These are phyloP conservation scores for Aurantiochytrium sp. DNA, from an alignment of 108 stramenopile species.

Conservation along the genomic window DNA sequence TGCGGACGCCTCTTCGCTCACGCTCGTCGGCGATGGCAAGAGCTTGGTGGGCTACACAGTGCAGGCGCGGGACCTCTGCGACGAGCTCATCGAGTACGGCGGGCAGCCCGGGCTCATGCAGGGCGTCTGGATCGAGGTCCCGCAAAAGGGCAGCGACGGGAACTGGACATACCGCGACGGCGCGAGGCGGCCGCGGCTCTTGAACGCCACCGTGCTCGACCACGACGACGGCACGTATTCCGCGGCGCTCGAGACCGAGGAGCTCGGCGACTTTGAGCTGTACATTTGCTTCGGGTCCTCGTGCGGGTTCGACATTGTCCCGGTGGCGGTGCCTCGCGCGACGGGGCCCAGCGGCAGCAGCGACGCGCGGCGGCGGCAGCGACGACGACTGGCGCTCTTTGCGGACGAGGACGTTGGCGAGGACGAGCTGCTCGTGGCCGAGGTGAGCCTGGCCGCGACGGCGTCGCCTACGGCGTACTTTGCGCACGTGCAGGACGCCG, in stretches of 20 bases:
- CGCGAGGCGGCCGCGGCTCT: not conserved
- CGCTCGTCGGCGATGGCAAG: not conserved
- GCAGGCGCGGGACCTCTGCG: not conserved
- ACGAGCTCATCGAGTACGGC: constrained; percentile 11
- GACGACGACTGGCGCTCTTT: no score
- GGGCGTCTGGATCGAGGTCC: not conserved
- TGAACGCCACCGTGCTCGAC: not conserved
- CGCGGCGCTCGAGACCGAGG: not conserved
- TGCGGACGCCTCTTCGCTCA: not conserved
- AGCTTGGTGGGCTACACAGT: not conserved
- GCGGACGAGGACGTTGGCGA: not conserved
- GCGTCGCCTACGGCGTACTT: not conserved
- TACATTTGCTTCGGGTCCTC: not conserved
- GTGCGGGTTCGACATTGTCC: not conserved
- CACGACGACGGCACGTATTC: not conserved
- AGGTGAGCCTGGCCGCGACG: not conserved
- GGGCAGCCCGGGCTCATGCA: not conserved
- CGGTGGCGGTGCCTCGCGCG: not conserved
- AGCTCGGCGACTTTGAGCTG: not conserved
- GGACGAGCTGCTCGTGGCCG: not conserved
- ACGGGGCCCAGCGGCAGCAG: not conserved
- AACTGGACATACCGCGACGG: not conserved
- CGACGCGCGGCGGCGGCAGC: no score
- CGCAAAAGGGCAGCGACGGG: not conserved
- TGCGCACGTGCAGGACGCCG: not conserved